These are phyloP conservation scores for Coemansia sp. DNA, from an alignment of 192 early-diverging fungal genomes.

Conservation along the genomic window DNA sequence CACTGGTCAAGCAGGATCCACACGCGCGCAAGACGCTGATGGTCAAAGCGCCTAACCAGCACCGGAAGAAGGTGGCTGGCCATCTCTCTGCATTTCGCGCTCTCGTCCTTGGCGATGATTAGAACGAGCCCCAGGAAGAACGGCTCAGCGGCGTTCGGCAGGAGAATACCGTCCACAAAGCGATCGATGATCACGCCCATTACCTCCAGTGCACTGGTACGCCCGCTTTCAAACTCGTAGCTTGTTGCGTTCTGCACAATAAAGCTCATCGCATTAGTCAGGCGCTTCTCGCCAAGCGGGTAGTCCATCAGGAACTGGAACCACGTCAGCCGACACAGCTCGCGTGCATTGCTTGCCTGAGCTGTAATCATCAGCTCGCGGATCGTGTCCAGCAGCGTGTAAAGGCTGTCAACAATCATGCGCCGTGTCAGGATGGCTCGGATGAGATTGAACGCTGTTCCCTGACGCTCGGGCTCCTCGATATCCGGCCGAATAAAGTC, in stretches of 20 bases:
- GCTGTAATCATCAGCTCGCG: slow-evolving; percentile 83
- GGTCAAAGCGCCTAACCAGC: slow-evolving; percentile 66
- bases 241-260: slow-evolving; percentile 81
- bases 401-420: slow-evolving; percentile 85
- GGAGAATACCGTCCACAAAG: slow-evolving; percentile 70
- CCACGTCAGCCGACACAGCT: slow-evolving; percentile 77
- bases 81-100: slow-evolving; percentile 90
- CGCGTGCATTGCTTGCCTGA: slow-evolving; percentile 74
- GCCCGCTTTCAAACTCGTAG: slow-evolving; percentile 91
- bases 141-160: slow-evolving; percentile 75
- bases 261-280: slow-evolving; percentile 84
- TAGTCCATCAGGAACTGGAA: slow-evolving; percentile 95
- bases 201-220: slow-evolving; percentile 87
- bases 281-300: slow-evolving; percentile 80
- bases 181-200: slow-evolving; percentile 77
- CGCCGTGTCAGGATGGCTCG: slow-evolving; percentile 83
- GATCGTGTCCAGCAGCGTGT: slow-evolving; percentile 89
- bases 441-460: slow-evolving; percentile 82
- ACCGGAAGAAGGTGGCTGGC: slow-evolving; percentile 69
- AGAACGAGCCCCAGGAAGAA: slow-evolving; percentile 86
- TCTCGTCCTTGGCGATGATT: slow-evolving; percentile 88
- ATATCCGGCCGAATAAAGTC: slow-evolving; percentile 83
- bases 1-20: slow-evolving; percentile 77
- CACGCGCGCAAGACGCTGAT: slow-evolving; percentile 60
- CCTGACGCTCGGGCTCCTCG: slow-evolving; percentile 83